These are phyloP conservation scores for Debaryomyces fabryi DNA, from an alignment of 1,139 yeast species.

Conservation along the genomic window DNA sequence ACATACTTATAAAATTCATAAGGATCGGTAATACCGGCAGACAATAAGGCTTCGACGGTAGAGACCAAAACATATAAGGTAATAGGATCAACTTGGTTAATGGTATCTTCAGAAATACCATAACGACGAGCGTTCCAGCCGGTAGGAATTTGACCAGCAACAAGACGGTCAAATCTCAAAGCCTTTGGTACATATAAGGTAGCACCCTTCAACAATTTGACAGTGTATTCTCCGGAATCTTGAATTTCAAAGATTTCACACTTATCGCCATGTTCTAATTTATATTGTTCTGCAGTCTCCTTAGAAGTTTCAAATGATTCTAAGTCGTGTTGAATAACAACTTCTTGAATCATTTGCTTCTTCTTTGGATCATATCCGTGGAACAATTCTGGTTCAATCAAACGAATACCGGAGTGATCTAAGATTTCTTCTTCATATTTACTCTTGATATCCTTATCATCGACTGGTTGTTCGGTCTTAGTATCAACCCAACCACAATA, in stretches of 20 bases:
- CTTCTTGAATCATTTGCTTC: slow-evolving; percentile 92
- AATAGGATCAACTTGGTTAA: slow-evolving; percentile 93
- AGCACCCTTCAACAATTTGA: slow-evolving; percentile 90
- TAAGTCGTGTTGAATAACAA: slow-evolving; percentile 92
- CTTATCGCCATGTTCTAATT: slow-evolving; percentile 89
- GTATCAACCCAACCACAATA: slow-evolving; percentile 98
- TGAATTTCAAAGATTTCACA: slow-evolving; percentile 90
- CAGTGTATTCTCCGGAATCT: slow-evolving; percentile 91
- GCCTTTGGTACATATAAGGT: slow-evolving; percentile 93
- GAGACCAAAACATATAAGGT: slow-evolving; percentile 91
- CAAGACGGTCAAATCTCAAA: slow-evolving; percentile 89
- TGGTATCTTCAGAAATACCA: slow-evolving; percentile 93
- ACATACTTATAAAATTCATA: slow-evolving; percentile 98
- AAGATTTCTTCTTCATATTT: slow-evolving; percentile 88
- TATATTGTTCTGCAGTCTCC: slow-evolving; percentile 94
- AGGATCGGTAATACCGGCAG: slow-evolving; percentile 97
- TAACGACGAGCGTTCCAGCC: slow-evolving; percentile 97
- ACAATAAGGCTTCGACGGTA: slow-evolving; percentile 89
- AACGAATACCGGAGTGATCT: slow-evolving; percentile 94
- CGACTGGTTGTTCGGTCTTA: slow-evolving; percentile 89
- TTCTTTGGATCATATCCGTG: slow-evolving; percentile 91
- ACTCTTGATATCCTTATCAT: slow-evolving; percentile 88
- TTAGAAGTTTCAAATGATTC: slow-evolving; percentile 94
- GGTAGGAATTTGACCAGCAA: slow-evolving; percentile 98
- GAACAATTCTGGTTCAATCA: slow-evolving; percentile 94